Conservation (phyloP, 805 yeast genomes). For the Candida taoyuanica region DNA sequence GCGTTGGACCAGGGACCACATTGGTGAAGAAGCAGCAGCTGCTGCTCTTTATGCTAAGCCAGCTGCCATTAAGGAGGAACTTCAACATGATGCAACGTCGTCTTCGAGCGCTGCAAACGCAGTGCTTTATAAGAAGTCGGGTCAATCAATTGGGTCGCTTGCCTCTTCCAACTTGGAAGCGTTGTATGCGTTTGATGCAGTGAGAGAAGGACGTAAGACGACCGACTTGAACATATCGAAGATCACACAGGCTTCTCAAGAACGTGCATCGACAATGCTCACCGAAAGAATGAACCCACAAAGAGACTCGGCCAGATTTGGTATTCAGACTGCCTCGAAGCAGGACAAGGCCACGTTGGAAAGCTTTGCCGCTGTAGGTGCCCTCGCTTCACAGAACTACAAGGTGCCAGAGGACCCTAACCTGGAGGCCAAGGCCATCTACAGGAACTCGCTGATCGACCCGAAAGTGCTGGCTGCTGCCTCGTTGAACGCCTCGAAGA, state of each 20-base stretch:
- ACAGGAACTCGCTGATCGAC: constrained; percentile 35
- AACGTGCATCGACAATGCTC: constrained; percentile 31
- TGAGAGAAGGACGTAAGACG: constrained; percentile 36
- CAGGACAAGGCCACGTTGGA: constrained; percentile 38
- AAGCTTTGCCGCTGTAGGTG: constrained; percentile 51
- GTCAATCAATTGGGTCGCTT: constrained; percentile 34
- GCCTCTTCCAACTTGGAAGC: constrained; percentile 38
- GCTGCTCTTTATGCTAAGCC: constrained; percentile 34
- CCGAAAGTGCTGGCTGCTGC: constrained; percentile 47
- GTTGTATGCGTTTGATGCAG: constrained; percentile 39
- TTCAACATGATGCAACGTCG: constrained; percentile 2
- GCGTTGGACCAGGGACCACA: constrained; percentile 47
- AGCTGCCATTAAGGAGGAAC: background rate
- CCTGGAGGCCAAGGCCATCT: constrained; percentile 37
- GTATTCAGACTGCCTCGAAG: constrained; percentile 39
- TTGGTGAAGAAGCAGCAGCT: constrained; percentile 45
- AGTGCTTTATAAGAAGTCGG: constrained; percentile 32
- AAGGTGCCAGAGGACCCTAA: constrained; percentile 37
- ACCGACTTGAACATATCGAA: constrained; percentile 48
- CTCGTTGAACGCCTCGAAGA: constrained; percentile 41
- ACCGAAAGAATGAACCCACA: constrained; percentile 28
- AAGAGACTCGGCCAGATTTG: constrained; percentile 30
- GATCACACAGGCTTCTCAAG: constrained; percentile 44
- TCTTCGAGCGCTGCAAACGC: constrained; percentile 23
- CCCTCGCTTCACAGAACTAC: constrained; percentile 45